Evolutionary conservation across 768 basidiomycete species (phyloP).

Genomic region (Mycena belliarum): DNA sequence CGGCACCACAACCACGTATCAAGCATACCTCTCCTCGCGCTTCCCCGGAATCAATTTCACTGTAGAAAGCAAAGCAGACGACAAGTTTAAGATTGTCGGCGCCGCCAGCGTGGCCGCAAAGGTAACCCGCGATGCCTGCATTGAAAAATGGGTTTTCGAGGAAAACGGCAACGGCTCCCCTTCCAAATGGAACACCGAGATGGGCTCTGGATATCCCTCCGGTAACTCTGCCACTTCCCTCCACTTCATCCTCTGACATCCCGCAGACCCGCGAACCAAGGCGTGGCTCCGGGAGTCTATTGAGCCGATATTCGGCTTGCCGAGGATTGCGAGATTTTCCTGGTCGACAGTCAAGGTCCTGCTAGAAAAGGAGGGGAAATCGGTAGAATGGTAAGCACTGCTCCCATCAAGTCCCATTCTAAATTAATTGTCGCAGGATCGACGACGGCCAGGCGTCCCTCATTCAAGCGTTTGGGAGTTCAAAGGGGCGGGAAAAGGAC

Average conservation of each 20-base stretch:
- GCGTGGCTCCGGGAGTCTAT: slow-evolving; percentile 77
- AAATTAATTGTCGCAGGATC: slow-evolving; percentile 50
- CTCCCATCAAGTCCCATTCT: not conserved
- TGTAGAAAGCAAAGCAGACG: slow-evolving; percentile 90
- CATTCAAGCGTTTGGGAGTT: slow-evolving; percentile 71
- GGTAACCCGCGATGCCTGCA: slow-evolving; percentile 89
- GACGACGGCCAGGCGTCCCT: slow-evolving; percentile 83
- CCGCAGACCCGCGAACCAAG: slow-evolving; percentile 88
- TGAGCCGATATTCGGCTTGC: slow-evolving; percentile 91
- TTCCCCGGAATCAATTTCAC: slow-evolving; percentile 89
- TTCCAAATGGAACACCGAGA: slow-evolving; percentile 33
- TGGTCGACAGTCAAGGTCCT: slow-evolving; percentile 92
- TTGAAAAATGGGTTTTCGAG: slow-evolving; percentile 84
- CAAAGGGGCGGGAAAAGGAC: slow-evolving; percentile 73
- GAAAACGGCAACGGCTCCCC: slow-evolving; percentile 41
- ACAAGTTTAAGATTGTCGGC: slow-evolving; percentile 94
- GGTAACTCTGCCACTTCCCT: slow-evolving; percentile 42
- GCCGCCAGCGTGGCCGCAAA: slow-evolving; percentile 99
- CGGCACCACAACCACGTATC: slow-evolving; percentile 83
- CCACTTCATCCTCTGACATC: not conserved
- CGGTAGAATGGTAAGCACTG: slow-evolving; percentile 71
- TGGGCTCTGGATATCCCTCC: slow-evolving; percentile 92
- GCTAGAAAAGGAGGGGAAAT: slow-evolving; percentile 78
- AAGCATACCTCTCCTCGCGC: slow-evolving; percentile 73
- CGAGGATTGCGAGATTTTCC: slow-evolving; percentile 87